These are phyloP conservation scores for Colletotrichum karsti DNA, from an alignment of 2,329 filamentous ascomycete genomes.

Conservation along the genomic window DNA sequence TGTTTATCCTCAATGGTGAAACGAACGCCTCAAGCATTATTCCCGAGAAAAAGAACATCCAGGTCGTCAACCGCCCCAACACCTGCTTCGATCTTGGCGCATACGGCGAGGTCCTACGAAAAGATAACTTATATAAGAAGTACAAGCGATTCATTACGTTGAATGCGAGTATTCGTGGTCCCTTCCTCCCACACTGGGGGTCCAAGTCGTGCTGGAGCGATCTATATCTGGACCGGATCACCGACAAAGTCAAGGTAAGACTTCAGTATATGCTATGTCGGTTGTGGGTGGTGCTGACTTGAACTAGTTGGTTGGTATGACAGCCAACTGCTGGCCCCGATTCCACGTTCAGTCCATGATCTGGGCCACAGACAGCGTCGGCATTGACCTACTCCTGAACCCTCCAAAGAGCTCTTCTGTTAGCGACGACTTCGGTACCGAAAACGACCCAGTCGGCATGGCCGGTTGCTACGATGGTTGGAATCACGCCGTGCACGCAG, in stretches of 20 bases:
- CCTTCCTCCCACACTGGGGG: slow-evolving; percentile 46
- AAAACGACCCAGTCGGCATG: slow-evolving; percentile 36
- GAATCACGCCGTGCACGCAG: slow-evolving; percentile 38
- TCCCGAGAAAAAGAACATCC: slow-evolving; percentile 40
- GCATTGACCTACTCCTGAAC: slow-evolving; percentile 45
- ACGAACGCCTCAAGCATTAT: slow-evolving; percentile 36
- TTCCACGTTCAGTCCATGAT: slow-evolving; percentile 48
- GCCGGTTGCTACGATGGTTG: slow-evolving; percentile 39
- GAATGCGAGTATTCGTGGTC: slow-evolving; percentile 44
- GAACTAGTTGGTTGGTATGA: slow-evolving; percentile 46
- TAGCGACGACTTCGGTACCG: slow-evolving; percentile 34
- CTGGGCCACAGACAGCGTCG: slow-evolving; percentile 46
- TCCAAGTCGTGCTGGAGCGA: slow-evolving; percentile 46
- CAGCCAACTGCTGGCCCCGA: slow-evolving; percentile 42
- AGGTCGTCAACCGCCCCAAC: slow-evolving; percentile 38
- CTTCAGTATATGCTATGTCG: background rate
- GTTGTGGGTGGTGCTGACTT: background rate
- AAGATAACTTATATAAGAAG: slow-evolving; percentile 40
- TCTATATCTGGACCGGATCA: slow-evolving; percentile 39
- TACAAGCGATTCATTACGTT: slow-evolving; percentile 47
- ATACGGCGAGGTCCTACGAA: slow-evolving; percentile 42
- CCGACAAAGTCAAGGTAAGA: slow-evolving; percentile 39
- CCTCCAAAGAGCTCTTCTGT: slow-evolving; percentile 30
- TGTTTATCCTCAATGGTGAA: slow-evolving; percentile 48
- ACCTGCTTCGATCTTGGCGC: slow-evolving; percentile 46